A percentile compares a stretch with the other conserved stretches of the same genome.
phyloP scores from a whole-genome alignment of 176 grass and related monocot species.

The Phoenix roebelenii region DNA sequence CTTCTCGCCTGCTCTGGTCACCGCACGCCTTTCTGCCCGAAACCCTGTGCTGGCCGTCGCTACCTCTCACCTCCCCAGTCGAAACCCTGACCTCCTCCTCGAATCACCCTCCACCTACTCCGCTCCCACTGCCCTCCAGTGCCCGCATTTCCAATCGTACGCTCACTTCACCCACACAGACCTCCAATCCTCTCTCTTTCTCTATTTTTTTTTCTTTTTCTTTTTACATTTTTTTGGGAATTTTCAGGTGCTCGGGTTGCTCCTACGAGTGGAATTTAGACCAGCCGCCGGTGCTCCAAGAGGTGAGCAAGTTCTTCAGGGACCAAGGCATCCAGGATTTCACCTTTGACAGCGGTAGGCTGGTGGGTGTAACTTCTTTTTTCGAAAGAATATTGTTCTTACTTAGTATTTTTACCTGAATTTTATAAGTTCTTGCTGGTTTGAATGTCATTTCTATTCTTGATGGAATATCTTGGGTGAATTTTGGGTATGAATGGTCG shows the following conservation, averaged over 20 bases:
- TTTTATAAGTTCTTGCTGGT: too few relatives aligned
- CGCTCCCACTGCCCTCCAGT: conserved; percentile 42
- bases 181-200: background rate
- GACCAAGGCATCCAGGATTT: conserved; percentile 53
- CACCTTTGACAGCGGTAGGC: conserved; percentile 63
- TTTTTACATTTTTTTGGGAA: background rate
- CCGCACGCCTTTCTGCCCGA: conserved; percentile 4
- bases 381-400: background rate
- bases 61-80: background rate
- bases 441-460: too few relatives aligned
- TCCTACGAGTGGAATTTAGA: conserved; percentile 64
- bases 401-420: background rate
- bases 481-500: too few relatives aligned
- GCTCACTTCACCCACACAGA: background rate
- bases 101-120: conserved; percentile 1
- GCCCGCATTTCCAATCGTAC: conserved; percentile 79
- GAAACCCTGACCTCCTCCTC: conserved; percentile 12
- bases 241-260: conserved; percentile 71
- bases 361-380: conserved; percentile 31
- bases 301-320: conserved; percentile 55
- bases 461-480: too few relatives aligned
- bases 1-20: background rate
- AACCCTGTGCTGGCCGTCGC: background rate
- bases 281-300: conserved; percentile 54
- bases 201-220: background rate